phyloP scores from a whole-genome alignment of 169 alveolate genomes.

The Plasmodium ovale region DNA sequence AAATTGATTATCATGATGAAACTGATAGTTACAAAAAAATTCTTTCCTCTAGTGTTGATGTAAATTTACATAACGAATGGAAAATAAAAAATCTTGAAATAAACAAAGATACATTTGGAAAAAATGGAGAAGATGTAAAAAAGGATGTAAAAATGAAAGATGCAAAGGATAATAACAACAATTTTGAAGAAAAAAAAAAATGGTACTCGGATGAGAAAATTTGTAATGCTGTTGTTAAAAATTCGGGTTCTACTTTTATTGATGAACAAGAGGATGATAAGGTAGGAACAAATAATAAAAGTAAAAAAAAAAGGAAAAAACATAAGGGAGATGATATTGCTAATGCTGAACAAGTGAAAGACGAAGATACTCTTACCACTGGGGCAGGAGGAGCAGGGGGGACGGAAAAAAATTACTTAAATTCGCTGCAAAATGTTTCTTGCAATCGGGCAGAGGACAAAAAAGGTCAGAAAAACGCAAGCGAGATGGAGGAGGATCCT shows the following conservation, averaged over 20 bases:
- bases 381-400: not conserved
- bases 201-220: conserved; percentile 44
- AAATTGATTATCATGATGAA: conserved; percentile 13
- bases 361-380: not conserved
- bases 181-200: conserved; percentile 11
- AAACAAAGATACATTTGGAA: not conserved
- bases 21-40: not conserved
- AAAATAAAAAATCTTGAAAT: conserved; percentile 14
- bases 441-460: not conserved
- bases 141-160: conserved; percentile 6
- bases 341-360: not conserved
- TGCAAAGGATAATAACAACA: conserved; percentile 24
- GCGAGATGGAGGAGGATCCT: conserved; percentile 21
- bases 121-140: conserved; percentile 3
- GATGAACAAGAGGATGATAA: conserved; percentile 8
- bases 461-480: not conserved
- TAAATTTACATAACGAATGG: conserved; percentile 25
- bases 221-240: conserved; percentile 10
- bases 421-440: conserved; percentile 5
- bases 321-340: conserved; percentile 19
- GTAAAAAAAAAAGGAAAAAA: conserved; percentile 31
- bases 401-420: conserved; percentile 28
- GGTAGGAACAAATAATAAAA: conserved; percentile 8
- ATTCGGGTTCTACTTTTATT: not conserved
- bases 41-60: not conserved